Conservation (phyloP, 352 stramenopile genomes). For the Globisporangium echinulatum region DNA sequence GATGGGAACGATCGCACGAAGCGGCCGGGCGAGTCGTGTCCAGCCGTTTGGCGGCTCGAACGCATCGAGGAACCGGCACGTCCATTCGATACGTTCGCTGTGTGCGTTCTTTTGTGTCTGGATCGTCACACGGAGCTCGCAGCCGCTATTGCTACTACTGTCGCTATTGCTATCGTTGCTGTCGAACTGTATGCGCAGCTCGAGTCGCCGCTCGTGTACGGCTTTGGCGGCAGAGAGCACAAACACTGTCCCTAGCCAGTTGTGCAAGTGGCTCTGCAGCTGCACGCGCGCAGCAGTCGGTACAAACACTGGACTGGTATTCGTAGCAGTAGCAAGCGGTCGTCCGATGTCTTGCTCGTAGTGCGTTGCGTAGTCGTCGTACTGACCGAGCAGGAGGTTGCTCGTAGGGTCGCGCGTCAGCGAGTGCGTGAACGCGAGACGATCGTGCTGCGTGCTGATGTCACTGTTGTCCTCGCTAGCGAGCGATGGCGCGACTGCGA, state of each 20-base stretch:
- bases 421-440: conserved; percentile 16
- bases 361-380: conserved; percentile 28
- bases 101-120: conserved; percentile 21
- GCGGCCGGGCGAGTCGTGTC: not conserved
- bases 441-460: not conserved
- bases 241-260: conserved; percentile 34
- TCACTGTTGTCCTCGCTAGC: not conserved
- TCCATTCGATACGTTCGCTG: conserved; percentile 32
- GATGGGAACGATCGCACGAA: no score
- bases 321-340: not conserved
- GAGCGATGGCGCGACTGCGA: conserved; percentile 23
- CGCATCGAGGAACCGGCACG: conserved; percentile 19
- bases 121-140: conserved; percentile 27
- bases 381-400: conserved; percentile 20
- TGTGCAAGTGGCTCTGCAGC: conserved; percentile 12
- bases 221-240: conserved; percentile 39
- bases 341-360: conserved; percentile 18
- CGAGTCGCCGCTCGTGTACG: conserved; percentile 13
- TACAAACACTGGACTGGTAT: conserved; percentile 6
- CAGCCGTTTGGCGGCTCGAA: conserved; percentile 8
- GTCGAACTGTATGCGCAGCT: conserved; percentile 19
- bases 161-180: not conserved
- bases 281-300: conserved; percentile 32
- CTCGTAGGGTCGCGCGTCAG: conserved; percentile 4
- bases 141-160: not conserved